Conservation (phyloP, 2,329 filamentous ascomycete species). For the Graphilbum ipis-grandicollis region DNA sequence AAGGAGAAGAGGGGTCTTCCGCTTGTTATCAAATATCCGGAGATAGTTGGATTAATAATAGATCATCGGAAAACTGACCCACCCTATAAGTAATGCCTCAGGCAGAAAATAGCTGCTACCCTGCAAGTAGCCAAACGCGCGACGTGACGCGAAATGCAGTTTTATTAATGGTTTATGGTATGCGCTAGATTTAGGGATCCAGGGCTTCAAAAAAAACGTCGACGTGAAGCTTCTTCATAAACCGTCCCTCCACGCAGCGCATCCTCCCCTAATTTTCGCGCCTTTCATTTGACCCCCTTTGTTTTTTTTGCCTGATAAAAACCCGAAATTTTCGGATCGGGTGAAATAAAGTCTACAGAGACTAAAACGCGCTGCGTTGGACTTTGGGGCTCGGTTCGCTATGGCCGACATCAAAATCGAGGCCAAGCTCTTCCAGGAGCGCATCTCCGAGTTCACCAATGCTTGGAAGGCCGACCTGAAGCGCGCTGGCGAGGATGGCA, state of each 20-base stretch:
- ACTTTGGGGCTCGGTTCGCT: conserved; percentile 16
- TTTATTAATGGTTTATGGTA: too few relatives aligned
- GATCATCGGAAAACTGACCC: too few relatives aligned
- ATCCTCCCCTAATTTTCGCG: conserved; percentile 1
- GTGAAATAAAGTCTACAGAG: too few relatives aligned
- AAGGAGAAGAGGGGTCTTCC: too few relatives aligned
- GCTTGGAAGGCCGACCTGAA: conserved; percentile 88
- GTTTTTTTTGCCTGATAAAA: too few relatives aligned
- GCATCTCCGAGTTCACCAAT: conserved; percentile 68
- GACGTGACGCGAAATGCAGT: conserved; percentile 12
- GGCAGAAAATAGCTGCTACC: neutral
- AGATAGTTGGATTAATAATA: too few relatives aligned
- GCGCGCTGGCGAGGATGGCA: conserved; percentile 66
- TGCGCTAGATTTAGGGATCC: too few relatives aligned
- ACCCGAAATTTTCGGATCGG: too few relatives aligned
- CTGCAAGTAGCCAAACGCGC: conserved; percentile 4
- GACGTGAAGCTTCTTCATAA: neutral
- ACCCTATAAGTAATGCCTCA: too few relatives aligned
- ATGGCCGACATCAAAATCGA: conserved; percentile 89
- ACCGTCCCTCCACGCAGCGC: neutral
- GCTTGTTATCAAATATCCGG: too few relatives aligned
- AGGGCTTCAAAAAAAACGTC: neutral
- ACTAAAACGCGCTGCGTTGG: too few relatives aligned
- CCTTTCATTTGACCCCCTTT: neutral
- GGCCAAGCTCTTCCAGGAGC: conserved; percentile 83